Base-by-base conservation (phyloP, 2,329 filamentous ascomycete genomes). In the Pseudogymnoascus sp. region DNA sequence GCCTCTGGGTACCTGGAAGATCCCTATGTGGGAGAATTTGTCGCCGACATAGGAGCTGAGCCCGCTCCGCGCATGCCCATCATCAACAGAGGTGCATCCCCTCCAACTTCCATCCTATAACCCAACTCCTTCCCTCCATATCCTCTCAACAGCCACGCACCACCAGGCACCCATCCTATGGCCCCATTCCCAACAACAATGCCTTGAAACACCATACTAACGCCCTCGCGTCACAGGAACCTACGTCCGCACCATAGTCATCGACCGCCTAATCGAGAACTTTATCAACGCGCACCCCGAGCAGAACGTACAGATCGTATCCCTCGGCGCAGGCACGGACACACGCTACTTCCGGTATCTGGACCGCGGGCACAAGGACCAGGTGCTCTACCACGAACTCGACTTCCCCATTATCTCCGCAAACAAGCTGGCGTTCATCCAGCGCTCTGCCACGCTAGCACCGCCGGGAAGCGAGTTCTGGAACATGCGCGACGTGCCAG, bases 251-350 rank as follows among this genome's bases (percentile, higher is more conserved):
- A 97, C 92, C 7, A 84, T 82, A 4, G 90, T 90, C 25, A 86
- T 99, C 66, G 92, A 99, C 75, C 78, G 76, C 10, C 83, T 99
- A 0, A 84, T 97, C 41, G 74, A 83, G 60, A 79, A 78, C 6
- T 97, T 97, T 70, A 78, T 97, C 3, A 69, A 72, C 1, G 68
- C 70, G 38, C 69, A 71, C 21, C 64, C 68, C 3, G 66, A 66
- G 2, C 65, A 75, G 48, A 85, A 84, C 9, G 29, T 58, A 65
- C 94, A 99, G 72, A 91, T 99, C 64, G 82, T 99, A 64, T 97
- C 92, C 0, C 82, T 99, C 0, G 94, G 94, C 31, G 93, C 94
- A 13, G 94, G 94, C 25, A 96, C 92, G 9, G 94, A 99, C 72
- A 97, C 94, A 5, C 84, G 94, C 13, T 88, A 87, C 64, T 92